Evolutionary conservation across 768 basidiomycete genomes (phyloP).

Genomic region (Termitomyces sp.): DNA sequence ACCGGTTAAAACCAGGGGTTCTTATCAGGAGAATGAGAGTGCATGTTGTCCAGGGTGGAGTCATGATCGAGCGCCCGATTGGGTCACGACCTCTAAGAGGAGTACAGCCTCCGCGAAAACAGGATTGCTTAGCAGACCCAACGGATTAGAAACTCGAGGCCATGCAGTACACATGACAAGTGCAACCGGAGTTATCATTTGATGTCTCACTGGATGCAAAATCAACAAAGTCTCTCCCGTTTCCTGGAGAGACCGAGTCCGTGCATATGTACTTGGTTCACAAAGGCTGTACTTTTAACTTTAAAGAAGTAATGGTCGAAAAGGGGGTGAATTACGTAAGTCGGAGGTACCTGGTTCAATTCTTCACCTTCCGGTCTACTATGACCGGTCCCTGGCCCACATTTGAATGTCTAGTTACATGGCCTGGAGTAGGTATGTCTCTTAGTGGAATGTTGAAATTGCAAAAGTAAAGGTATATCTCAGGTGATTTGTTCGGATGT

Average conservation of each 20-base stretch:
- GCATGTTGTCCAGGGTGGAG: conserved; percentile 25
- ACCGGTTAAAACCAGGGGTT: conserved; percentile 12
- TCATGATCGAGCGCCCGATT: conserved; percentile 29
- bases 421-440: neutral
- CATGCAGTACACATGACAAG: conserved; percentile 22
- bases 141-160: conserved; percentile 17
- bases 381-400: conserved; percentile 1
- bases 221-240: conserved; percentile 10
- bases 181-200: conserved; percentile 14
- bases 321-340: conserved; percentile 18
- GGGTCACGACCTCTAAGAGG: conserved; percentile 15
- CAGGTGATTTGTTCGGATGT: conserved; percentile 1
- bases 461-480: neutral
- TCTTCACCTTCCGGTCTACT: neutral
- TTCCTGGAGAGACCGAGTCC: conserved; percentile 5
- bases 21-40: conserved; percentile 28
- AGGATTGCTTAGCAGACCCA: conserved; percentile 19
- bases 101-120: conserved; percentile 35
- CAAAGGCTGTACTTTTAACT: neutral
- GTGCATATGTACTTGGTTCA: neutral
- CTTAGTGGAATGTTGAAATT: no score
- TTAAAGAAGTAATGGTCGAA: neutral
- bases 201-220: conserved; percentile 7
- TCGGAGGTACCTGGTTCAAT: conserved; percentile 5
- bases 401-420: neutral